phyloP scores from a whole-genome alignment of 2,329 filamentous ascomycete species.

The Escovopsis weberi region DNA sequence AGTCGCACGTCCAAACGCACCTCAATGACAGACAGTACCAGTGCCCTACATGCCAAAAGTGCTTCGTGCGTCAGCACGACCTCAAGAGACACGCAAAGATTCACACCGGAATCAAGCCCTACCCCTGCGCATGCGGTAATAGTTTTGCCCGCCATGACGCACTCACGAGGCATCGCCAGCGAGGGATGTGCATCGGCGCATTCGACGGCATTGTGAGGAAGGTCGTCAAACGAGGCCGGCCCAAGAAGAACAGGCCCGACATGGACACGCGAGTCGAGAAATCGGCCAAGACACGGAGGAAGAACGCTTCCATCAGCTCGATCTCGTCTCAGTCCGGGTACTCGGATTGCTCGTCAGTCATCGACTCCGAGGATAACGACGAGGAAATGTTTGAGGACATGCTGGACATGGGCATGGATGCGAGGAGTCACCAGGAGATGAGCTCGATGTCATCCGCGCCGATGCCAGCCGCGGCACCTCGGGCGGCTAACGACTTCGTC shows the following conservation, averaged over 20 bases:
- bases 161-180: constrained; percentile 81
- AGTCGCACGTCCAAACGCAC: constrained; percentile 95
- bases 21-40: constrained; percentile 91
- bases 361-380: constrained; percentile 36
- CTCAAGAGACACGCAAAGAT: constrained; percentile 96
- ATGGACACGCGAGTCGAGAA: constrained; percentile 42
- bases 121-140: constrained; percentile 87
- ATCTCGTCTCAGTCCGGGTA: constrained; percentile 39
- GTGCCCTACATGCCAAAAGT: constrained; percentile 86
- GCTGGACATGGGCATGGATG: constrained; percentile 25
- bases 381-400: constrained; percentile 34
- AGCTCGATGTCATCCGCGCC: constrained; percentile 32
- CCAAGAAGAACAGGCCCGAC: constrained; percentile 46
- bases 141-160: constrained; percentile 93
- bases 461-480: constrained; percentile 20
- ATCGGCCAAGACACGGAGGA: constrained; percentile 40
- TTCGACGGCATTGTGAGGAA: constrained; percentile 63
- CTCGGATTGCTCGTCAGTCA: constrained; percentile 38
- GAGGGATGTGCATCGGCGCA: constrained; percentile 91
- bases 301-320: constrained; percentile 34
- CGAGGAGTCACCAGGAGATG: constrained; percentile 12
- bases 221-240: constrained; percentile 47
- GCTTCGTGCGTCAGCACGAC: constrained; percentile 93
- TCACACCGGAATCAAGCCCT: constrained; percentile 89
- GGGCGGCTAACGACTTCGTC: constrained; percentile 19